Evolutionary conservation across 225 moss, liverwort and hornwort genomes (phyloP), one percentile per base, ranked within the genome.

Genomic region (Sphagnum contortum): DNA sequence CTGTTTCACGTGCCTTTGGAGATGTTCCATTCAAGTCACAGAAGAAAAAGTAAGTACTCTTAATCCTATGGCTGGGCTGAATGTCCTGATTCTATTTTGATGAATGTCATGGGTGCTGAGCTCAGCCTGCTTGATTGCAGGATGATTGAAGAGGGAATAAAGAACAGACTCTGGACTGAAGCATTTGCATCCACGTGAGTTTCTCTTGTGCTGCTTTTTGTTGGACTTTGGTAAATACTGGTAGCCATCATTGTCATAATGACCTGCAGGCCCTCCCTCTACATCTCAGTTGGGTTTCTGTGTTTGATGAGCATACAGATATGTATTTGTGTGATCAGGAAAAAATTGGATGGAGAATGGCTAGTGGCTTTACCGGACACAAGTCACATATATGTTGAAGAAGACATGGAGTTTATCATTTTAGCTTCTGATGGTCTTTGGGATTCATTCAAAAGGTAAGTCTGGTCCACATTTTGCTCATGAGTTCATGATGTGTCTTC

Each of bases 1-100:
- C 96, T 48, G 87, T 96, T 49, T 92, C 96, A 59, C 82, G 96
- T 9, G 96, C 96, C 55, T 96, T 96, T 66, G 96, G 96, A 57
- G 88, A 96, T 72, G 73, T 78, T 13, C 55, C 49, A 12, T 85
- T 85, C 50, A 96, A 96, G 75, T 79, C 90, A 51, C 88, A 79
- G 66, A 96, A 88, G 74, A 80, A 82, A 72, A 69, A 88, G 95
- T 96, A 69, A 29, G 84, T 67, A 4, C 13, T 60, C 64, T 47
- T 50, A 44, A 54, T 54, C 9, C 13, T 48, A 12, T 51, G 53
- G 46, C 55, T 45, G 66, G 9, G 8, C n/a, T 29, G 10, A 29
- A 66, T 3, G 51, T 53, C 47, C 52, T 45, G 4, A 9, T 8
- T 14, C 13, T 56, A 8, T 12, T 2, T 49, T 66, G 12, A 50